Conservation (phyloP, 345 rosid genomes). For the Turnera subulata region DNA sequence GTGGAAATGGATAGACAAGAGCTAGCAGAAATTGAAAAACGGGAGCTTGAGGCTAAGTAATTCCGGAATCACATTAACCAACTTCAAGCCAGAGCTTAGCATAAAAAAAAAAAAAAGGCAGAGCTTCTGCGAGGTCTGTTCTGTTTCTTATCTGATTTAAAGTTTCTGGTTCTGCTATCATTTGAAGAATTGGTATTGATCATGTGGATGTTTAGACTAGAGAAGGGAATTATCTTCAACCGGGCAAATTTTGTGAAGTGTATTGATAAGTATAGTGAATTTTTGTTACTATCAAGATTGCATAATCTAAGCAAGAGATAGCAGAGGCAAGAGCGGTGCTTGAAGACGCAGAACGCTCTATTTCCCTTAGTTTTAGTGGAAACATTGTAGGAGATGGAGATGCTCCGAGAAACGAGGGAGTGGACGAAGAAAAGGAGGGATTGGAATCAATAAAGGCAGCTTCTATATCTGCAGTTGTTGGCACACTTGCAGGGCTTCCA, state of each 20-base stretch:
- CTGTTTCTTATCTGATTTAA: neutral
- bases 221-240: neutral
- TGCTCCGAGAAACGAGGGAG: constrained; percentile 9
- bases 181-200: too few species aligned
- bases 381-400: constrained; percentile 1
- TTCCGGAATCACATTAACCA: constrained; percentile 47
- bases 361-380: constrained; percentile 25
- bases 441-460: constrained; percentile 76
- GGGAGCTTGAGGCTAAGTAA: constrained; percentile 55
- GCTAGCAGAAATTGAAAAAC: constrained; percentile 72
- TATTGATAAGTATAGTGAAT: neutral
- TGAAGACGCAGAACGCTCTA: constrained; percentile 65
- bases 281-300: constrained; percentile 44
- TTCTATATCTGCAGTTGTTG: constrained; percentile 59
- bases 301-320: constrained; percentile 70
- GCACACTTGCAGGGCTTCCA: constrained; percentile 64
- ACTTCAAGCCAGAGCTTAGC: constrained; percentile 63
- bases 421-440: constrained; percentile 60
- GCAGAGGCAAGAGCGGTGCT: constrained; percentile 65
- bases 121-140: constrained; percentile 59
- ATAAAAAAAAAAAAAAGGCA: too few species aligned
- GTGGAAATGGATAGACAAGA: constrained; percentile 68
- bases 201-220: neutral
- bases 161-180: too few species aligned
- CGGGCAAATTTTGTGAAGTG: neutral